phyloP scores from a whole-genome alignment of 2,329 filamentous ascomycete genomes.

The Monosporascus cannonballus region DNA sequence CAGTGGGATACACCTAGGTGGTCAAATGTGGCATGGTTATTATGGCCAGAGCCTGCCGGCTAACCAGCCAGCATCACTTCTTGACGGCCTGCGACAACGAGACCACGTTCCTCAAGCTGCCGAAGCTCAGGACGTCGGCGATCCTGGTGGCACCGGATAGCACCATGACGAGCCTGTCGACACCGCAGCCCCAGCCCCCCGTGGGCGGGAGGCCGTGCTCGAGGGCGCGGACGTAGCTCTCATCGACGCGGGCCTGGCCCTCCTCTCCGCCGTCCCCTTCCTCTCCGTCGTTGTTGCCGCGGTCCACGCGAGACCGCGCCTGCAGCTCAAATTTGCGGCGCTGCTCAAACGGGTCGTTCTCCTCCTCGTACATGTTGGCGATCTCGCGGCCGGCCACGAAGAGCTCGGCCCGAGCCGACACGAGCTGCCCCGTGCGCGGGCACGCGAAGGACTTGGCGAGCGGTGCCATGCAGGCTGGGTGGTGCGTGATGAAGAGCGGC shows the following conservation, averaged over 20 bases:
- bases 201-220: slow-evolving; percentile 92
- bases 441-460: slow-evolving; percentile 82
- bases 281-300: slow-evolving; percentile 28
- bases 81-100: slow-evolving; percentile 34
- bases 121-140: slow-evolving; percentile 82
- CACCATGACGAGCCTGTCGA: slow-evolving; percentile 89
- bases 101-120: slow-evolving; percentile 67
- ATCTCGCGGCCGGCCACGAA: slow-evolving; percentile 77
- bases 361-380: slow-evolving; percentile 97
- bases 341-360: slow-evolving; percentile 87
- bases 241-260: slow-evolving; percentile 53
- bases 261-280: slow-evolving; percentile 41
- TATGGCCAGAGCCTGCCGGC: no score
- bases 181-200: slow-evolving; percentile 90
- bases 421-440: slow-evolving; percentile 58
- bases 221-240: slow-evolving; percentile 77
- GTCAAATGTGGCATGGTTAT: no score
- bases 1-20: no score
- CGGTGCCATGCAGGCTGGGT: slow-evolving; percentile 85
- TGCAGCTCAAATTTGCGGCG: slow-evolving; percentile 69
- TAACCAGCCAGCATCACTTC: not conserved
- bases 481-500: slow-evolving; percentile 83
- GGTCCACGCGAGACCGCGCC: slow-evolving; percentile 26
- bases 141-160: slow-evolving; percentile 76
- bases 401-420: slow-evolving; percentile 78